Evolutionary conservation across 768 basidiomycete species (phyloP).

Genomic region (Peribolospora baueri): DNA sequence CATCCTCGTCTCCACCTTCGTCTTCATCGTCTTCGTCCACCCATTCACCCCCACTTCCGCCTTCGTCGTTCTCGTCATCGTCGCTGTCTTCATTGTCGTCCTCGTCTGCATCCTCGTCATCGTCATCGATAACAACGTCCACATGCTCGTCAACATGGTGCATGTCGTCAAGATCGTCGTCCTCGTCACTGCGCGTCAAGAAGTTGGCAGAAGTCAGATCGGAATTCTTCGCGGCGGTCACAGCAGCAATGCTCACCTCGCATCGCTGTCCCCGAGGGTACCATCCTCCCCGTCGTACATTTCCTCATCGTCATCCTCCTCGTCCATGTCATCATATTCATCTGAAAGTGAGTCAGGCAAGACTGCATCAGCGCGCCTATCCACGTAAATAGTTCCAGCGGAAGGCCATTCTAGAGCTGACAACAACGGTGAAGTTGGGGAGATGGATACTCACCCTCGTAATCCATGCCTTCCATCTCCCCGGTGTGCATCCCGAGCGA

Average conservation of each 20-base stretch:
- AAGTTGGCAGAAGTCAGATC: neutral
- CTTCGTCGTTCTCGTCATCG: slow-evolving; percentile 39
- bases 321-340: slow-evolving; percentile 7
- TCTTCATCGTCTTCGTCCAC: slow-evolving; percentile 17
- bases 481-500: slow-evolving; percentile 58
- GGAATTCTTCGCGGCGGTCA: neutral
- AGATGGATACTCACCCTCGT: slow-evolving; percentile 21
- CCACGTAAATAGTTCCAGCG: too few species aligned
- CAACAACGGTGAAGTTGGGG: neutral
- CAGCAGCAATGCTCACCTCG: neutral
- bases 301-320: slow-evolving; percentile 7
- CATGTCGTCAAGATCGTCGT: slow-evolving; percentile 38
- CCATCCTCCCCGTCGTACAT: slow-evolving; percentile 8
- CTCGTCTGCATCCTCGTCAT: slow-evolving; percentile 31
- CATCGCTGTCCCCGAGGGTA: neutral
- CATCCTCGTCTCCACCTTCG: slow-evolving; percentile 13
- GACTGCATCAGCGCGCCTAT: too few species aligned
- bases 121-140: slow-evolving; percentile 46
- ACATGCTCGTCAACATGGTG: slow-evolving; percentile 42
- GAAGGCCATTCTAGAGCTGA: neutral
- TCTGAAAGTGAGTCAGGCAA: too few species aligned
- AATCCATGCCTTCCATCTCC: slow-evolving; percentile 15
- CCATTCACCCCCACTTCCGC: slow-evolving; percentile 26
- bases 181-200: neutral
- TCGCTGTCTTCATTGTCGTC: slow-evolving; percentile 12